Evolutionary conservation across 1,284 basidiomycete species (phyloP), one percentile per base, ranked within the genome.

Genomic region (Moesziomyces globuligerus): DNA sequence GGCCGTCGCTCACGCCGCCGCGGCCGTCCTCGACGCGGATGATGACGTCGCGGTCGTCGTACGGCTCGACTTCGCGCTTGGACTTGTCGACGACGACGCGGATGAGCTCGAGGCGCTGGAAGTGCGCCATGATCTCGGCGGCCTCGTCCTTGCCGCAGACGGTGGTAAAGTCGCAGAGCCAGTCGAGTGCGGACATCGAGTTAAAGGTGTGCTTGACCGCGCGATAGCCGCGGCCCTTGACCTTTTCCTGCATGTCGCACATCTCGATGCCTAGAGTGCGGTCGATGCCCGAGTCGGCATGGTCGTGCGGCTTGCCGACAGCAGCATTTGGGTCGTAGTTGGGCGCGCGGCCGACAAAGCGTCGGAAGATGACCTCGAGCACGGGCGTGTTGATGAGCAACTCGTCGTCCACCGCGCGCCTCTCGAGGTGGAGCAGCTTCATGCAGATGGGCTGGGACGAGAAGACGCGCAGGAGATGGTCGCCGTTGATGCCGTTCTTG

Each of bases 101-200:
- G 83, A 98, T 91, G 72, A 95, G 88, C 36, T 93, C 93, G 78
- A 96, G 95, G 39, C 96, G 89, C 43, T 98, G 94, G 79, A 98
- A 98, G 80, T 98, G 96, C 1, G 94, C 96, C 4, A 92, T 89
- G 86, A 98, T 90, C 85, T 98, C 96, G 21, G 93, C 93, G 0
- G 94, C 95, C 83, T 98, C 96, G 81, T 99, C 96, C 50, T 92
- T 86, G 21, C 94, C 94, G 46, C 94, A 93, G 41, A 95, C 92
- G 0, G 95, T 97, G 1, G 95, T 94, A 75, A 94, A 98, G 83
- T 98, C 94, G 81, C 93, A 91, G 49, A 99, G 88, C 96, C 96
- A 99, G 83, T 97, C 93, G 56, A 98, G 86, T 0, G 92, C 94
- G 36, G 88, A 88, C 50, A 91, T 88, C 24, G 95, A 93, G 25